Evolutionary conservation across 139 green algal species (phyloP), one percentile per base, ranked within the genome.

Genomic region (Eudorina sp.): DNA sequence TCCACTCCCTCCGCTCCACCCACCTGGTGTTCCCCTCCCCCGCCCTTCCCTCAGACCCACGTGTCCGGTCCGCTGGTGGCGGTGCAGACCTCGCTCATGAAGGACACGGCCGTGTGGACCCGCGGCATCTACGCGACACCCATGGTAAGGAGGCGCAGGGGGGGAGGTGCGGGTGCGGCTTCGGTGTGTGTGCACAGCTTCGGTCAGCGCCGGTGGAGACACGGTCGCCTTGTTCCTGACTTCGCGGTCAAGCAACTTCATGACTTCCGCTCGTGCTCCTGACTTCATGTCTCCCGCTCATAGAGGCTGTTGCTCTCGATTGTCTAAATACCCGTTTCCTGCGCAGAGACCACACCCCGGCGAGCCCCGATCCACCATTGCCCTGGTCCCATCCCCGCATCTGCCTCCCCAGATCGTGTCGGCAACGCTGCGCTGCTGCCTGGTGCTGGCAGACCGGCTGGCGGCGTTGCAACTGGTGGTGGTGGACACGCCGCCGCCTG

Each of bases 391-490:
- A n/a, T n/a, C n/a, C n/a, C n/a, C n/a, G n/a, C n/a, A n/a, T n/a
- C n/a, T n/a, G n/a, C 27, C 25, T 31, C 11, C 73, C 23, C 77
- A 86, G 80, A 53, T 86, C 41, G 62, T 86, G 1, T 18, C 80
- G 18, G 43, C 43, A 4, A 19, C 64, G 0, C 58, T 86, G 21
- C 80, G 62, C 80, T 46, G 38, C 29, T 74, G 31, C 14, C 80
- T 77, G 62, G 60, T 72, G 80, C 60, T 66, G 43, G 31, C 80
- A 2, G 80, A 86, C 31, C 45, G 80, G 60, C 62, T 76, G 40
- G 60, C n/a, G 3, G 80, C 80, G 9, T 62, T 86, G 80, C 60
- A 77, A 43, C 62, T 86, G 80, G 80, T 86, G 80, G 80, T 77
- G 8, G 80, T 48, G 60, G 80, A 86, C 31, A 77, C 80, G 13